Base-by-base conservation (phyloP, 768 basidiomycete species). In the Chiua virens region DNA sequence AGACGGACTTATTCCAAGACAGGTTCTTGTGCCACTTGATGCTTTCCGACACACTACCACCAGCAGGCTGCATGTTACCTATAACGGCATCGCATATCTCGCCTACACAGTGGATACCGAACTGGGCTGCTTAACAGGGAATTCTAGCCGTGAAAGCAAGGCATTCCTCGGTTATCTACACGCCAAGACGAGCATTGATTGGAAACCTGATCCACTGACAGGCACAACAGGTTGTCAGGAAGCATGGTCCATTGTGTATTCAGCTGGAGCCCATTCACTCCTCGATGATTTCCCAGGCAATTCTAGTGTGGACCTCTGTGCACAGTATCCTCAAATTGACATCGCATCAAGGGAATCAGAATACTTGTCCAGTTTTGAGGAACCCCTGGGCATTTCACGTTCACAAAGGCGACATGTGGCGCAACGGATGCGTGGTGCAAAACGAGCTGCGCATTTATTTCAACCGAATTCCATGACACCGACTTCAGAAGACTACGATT, bases 151-250 rank as follows among this genome's bases (percentile, higher is more conserved):
- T 45, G 54, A 53, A 0, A 66, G 62, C 50, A 58, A 59, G 38
- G 56, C 78, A 11, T 77, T 67, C 54, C 67, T 65, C 38, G 66
- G 71, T 1, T 75, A 77, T 47, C 63, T 81, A 7, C 79, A 80
- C 41, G 73, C 75, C 15, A 48, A 76, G 7, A 79, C 72, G 1
- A 73, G 72, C 21, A 45, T 14, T 34, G 55, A 34, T 68, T 69
- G 38, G 28, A 30, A 60, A 75, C 14, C 65, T 8, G 80, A 81
- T 55, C 76, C 75, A 2, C 64, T 81, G 38, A 75, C 73, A 0
- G 56, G 51, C 20, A 56, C 30, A 17, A 44, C 27, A 32, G 49
- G 50, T 17, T 18, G 35, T 3, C 42, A 50, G 21, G 49, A 44
- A 39, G 76, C 77, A 1, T 55, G 78, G 18, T 54, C 63, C 36